These are phyloP conservation scores for Gaeumannomyces tritici DNA, from an alignment of 2,329 filamentous ascomycete species.

Conservation along the genomic window DNA sequence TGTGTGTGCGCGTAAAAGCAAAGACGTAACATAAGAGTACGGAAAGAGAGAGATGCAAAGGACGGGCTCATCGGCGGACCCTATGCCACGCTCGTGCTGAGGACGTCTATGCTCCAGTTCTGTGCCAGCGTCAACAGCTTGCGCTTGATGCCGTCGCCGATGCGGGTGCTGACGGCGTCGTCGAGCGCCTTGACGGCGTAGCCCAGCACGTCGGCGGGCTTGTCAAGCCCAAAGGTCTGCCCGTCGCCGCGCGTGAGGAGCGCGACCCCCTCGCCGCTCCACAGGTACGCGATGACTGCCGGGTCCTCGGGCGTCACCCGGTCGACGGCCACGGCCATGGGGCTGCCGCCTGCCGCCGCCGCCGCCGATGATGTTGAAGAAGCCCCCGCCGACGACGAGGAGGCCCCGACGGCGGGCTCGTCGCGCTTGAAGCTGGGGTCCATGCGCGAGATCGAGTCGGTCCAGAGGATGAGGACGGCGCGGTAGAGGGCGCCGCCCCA, in stretches of 20 bases:
- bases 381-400: neutral
- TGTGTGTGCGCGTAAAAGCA: neutral
- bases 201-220: conserved; percentile 26
- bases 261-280: conserved; percentile 25
- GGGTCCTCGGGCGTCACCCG: conserved; percentile 28
- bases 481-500: conserved; percentile 64
- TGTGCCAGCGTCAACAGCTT: conserved; percentile 28
- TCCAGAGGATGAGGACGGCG: conserved; percentile 53
- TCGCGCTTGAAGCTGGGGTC: conserved; percentile 27
- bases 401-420: conserved; percentile 7
- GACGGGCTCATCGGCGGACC: neutral
- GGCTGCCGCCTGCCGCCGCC: neutral
- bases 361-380: no score
- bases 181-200: conserved; percentile 30
- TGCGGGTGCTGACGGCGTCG: conserved; percentile 28
- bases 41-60: no score
- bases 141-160: conserved; percentile 34
- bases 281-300: conserved; percentile 25
- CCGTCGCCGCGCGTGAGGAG: conserved; percentile 25
- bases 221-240: conserved; percentile 23
- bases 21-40: no score
- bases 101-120: conserved; percentile 26
- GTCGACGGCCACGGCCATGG: conserved; percentile 24
- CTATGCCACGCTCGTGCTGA: conserved; percentile 6
- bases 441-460: conserved; percentile 44